These are phyloP conservation scores for Spergularia marina DNA, from an alignment of 148 eudicot genomes.

Conservation along the genomic window DNA sequence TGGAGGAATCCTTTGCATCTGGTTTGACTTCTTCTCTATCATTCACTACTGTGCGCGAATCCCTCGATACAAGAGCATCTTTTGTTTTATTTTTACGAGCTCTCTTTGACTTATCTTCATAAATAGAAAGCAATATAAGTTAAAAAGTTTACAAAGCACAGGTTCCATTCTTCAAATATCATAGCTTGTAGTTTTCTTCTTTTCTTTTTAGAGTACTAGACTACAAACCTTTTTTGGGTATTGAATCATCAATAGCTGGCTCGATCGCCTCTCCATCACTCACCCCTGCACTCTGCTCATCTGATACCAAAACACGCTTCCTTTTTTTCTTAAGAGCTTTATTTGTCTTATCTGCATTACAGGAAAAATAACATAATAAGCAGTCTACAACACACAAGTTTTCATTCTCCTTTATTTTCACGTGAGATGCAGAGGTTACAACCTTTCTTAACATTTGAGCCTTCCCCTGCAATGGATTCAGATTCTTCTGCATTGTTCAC, in stretches of 20 bases:
- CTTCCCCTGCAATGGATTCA: conserved; percentile 4
- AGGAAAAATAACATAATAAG: neutral
- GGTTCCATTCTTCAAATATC: neutral
- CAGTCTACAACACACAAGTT: neutral
- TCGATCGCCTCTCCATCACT: conserved; percentile 12
- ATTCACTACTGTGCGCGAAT: conserved; percentile 19
- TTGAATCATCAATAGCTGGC: conserved; percentile 10
- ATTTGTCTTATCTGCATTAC: conserved; percentile 19
- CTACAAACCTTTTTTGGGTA: conserved; percentile 18
- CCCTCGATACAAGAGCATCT: conserved; percentile 21
- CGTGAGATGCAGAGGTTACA: neutral
- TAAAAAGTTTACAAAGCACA: neutral
- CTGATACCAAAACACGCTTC: conserved; percentile 11
- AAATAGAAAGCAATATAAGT: conserved; percentile 2
- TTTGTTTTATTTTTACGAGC: conserved; percentile 39
- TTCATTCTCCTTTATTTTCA: neutral
- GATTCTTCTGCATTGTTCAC: conserved; percentile 4
- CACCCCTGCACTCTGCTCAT: conserved; percentile 1
- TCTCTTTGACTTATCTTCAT: conserved; percentile 49
- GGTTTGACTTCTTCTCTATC: conserved; percentile 3
- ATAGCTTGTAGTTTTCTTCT: neutral
- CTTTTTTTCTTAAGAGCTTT: conserved; percentile 25
- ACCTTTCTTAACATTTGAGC: conserved; percentile 19
- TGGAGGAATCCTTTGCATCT: neutral
- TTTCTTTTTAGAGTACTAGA: neutral